Base-by-base conservation (phyloP, 1,139 yeast genomes). In the Nakaseomyces uthaithaninus region DNA sequence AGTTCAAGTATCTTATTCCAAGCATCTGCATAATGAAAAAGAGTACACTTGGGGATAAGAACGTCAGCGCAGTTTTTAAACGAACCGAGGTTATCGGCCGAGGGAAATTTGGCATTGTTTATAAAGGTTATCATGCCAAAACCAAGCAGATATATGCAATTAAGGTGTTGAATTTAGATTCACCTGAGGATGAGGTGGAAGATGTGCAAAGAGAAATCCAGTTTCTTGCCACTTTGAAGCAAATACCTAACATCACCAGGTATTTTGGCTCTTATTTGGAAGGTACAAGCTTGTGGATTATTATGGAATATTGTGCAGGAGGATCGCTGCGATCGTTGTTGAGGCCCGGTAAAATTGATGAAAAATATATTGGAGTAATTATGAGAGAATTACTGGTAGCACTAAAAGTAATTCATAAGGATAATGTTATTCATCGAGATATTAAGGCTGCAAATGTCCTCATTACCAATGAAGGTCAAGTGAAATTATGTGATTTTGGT, bases 271-370 rank as follows among this genome's bases (percentile, higher is more conserved):
- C 94, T 0, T 83, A 82, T 49, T 63, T 93, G 31, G 75, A 79
- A 47, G 96, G 91, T 37, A 83, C 96, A 8, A 81, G 85, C 55
- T 67, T 93, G 27, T 93, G 99, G 98, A 89, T 93, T 59, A 78
- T 93, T 43, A 93, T 93, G 97, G 98, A 93, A 58, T 77, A 84
- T 57, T 91, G 98, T 62, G 94, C 95, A 1, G 99, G 98, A 11
- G 99, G 99, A 0, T 84, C 95, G 0, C 75, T 93, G 37, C 69
- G 98, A 42, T 85, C 96, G 1, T 66, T 93, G 39, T 68, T 93
- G 42, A 79, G 83, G 54, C 87, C 97, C 0, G 98, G 98, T 0
- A 77, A 75, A 26, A 72, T 93, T 39, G 96, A 89, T 50, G 98
- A 91, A 55, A 72, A 71, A 53, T 82, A 84, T 57, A 77, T 85